A percentile compares a stretch with the other conserved stretches of the same genome.
Conservation (phyloP, 768 basidiomycete genomes). For the Chalciporus pseudorubinellus region DNA sequence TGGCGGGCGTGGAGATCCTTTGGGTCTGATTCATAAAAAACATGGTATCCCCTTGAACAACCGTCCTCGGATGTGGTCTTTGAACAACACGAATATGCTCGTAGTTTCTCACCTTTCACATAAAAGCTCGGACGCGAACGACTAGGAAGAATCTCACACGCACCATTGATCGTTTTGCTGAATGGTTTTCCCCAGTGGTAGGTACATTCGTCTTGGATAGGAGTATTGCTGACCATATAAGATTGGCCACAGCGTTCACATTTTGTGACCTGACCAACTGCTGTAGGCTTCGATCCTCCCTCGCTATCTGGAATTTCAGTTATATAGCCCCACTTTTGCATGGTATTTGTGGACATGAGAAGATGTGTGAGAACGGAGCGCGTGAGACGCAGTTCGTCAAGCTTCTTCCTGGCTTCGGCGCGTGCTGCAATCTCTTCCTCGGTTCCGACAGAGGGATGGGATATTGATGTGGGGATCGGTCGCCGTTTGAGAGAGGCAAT, state of each 20-base stretch:
- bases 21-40: constrained; percentile 79
- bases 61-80: constrained; percentile 55
- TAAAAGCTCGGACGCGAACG: background rate
- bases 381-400: constrained; percentile 54
- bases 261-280: constrained; percentile 56
- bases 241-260: constrained; percentile 80
- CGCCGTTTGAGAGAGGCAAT: constrained; percentile 54
- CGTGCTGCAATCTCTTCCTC: constrained; percentile 60
- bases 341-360: constrained; percentile 53
- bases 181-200: constrained; percentile 82
- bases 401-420: constrained; percentile 50
- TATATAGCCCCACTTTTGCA: constrained; percentile 71
- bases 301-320: constrained; percentile 60
- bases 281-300: constrained; percentile 63
- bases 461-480: constrained; percentile 50
- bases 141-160: constrained; percentile 14
- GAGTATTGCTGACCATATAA: constrained; percentile 62
- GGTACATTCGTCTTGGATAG: constrained; percentile 61
- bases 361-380: constrained; percentile 53
- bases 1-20: constrained; percentile 70
- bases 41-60: constrained; percentile 80
- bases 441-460: constrained; percentile 77
- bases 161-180: constrained; percentile 64
- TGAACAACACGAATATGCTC: constrained; percentile 81
- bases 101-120: constrained; percentile 59